Percentiles rank a stretch among this genome's conserved stretches.
Conservation (phyloP, 1,284 basidiomycete genomes). For the Cerrena zonata region DNA sequence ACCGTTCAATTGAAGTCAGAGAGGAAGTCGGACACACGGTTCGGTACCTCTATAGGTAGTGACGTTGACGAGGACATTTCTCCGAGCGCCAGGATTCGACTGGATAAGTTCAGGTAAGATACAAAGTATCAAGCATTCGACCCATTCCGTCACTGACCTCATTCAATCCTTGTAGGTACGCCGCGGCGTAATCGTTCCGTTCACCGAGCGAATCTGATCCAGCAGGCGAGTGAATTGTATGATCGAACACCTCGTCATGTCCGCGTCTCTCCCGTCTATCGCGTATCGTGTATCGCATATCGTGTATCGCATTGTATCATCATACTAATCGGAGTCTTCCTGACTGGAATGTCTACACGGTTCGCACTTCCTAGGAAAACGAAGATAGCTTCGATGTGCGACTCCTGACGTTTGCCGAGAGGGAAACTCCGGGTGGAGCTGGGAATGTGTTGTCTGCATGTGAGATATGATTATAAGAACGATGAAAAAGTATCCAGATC, state of each 20-base stretch:
- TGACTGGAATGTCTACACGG: constrained; percentile 3
- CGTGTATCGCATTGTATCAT: constrained; percentile 6
- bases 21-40: constrained; percentile 12
- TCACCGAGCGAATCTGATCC: constrained; percentile 6
- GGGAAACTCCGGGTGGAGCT: constrained; percentile 8
- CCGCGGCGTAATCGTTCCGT: constrained; percentile 7
- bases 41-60: constrained; percentile 19
- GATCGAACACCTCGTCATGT: constrained; percentile 8
- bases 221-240: constrained; percentile 1
- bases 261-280: constrained; percentile 1
- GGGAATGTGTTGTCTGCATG: constrained; percentile 9
- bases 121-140: constrained; percentile 1
- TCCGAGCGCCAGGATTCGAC: constrained; percentile 19
- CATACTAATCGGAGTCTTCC: constrained; percentile 8
- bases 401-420: constrained; percentile 11
- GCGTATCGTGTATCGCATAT: constrained; percentile 6
- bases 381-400: constrained; percentile 8
- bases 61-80: constrained; percentile 13
- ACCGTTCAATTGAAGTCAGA: constrained; percentile 1
- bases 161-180: constrained; percentile 11
- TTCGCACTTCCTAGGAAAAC: constrained; percentile 1
- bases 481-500: constrained; percentile 15
- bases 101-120: constrained; percentile 28
- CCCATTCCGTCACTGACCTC: constrained; percentile 11
- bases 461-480: constrained; percentile 14